Base-by-base conservation (phyloP, 2,329 filamentous ascomycete genomes). In the Penicillium sp. region DNA sequence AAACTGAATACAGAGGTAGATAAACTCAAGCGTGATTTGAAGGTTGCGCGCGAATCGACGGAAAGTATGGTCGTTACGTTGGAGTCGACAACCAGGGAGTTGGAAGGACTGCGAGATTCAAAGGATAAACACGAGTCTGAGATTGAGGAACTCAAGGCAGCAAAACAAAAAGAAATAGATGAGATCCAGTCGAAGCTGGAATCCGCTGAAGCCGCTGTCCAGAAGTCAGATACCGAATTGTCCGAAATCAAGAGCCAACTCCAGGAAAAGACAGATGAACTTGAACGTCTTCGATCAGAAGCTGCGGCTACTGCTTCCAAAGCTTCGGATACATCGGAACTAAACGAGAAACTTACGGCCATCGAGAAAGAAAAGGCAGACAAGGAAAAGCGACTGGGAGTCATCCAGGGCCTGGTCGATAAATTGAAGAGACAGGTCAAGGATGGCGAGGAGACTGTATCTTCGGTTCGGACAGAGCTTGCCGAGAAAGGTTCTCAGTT, bases 1-100 rank as follows among this genome's bases (percentile, higher is more conserved):
- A 81, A 80, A 47, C 82, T 97, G 14, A 86, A 87, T 62, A 73
- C 78, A 3, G 85, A 94, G 64, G 83, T 95, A 26, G 79, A 82
- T 20, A 79, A 76, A 1, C 76, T 96, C 21, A 86, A 87, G 70
- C 78, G 82, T 3, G 89, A 95, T 63, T 78, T 96, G 4, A 81
- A 83, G 2, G 82, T 84, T 12, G 85, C 86, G 9, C 85, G 89
- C 62, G 88, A 94, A 65, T 88, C 87, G 45, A 85, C 83, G 42
- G 76, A 83, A 58, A 80, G 82, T n/a, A 80, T 91, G 64, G 82
- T 84, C 26, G 71, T 78, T 65, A 89, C 81, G 56, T 74, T 92
- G 1, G 88, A 91, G 67, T 82, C 81, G 51, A 82, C 86, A 0
- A 87, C 85, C 1, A 77, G 82, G 12, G 85, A 90, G 63, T 74